Evolutionary conservation across 257 asterid species (phyloP).

Genomic region (Handroanthus guayacan): DNA sequence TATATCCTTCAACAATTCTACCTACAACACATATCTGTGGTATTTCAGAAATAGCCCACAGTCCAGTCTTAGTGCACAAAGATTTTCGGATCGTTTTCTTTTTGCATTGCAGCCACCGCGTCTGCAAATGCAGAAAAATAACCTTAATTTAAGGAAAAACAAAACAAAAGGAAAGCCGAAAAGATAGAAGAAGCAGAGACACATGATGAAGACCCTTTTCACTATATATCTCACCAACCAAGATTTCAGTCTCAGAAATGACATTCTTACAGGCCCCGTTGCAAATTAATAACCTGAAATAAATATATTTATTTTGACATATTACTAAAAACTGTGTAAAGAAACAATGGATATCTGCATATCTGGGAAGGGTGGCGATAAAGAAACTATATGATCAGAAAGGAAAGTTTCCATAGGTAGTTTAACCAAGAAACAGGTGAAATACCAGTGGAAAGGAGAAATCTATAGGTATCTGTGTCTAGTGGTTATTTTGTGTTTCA

Average conservation of each 20-base stretch:
- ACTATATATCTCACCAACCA: background rate
- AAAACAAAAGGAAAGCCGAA: background rate
- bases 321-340: no score
- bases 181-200: background rate
- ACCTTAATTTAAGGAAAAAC: background rate
- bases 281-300: no score
- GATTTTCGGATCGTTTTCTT: conserved; percentile 42
- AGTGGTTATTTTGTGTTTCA: no score
- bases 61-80: conserved; percentile 43
- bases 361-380: background rate
- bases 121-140: conserved; percentile 40
- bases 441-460: background rate
- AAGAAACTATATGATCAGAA: background rate
- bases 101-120: conserved; percentile 46
- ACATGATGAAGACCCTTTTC: background rate
- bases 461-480: no score
- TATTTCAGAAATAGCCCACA: conserved; percentile 32
- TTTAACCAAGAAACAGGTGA: background rate
- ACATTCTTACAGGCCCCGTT: no score
- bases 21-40: background rate
- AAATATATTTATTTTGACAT: no score
- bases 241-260: no score
- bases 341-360: background rate
- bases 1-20: background rate
- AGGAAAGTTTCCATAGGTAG: background rate